phyloP scores from a whole-genome alignment of 495 filamentous ascomycete genomes.

The Cercophora scortea region DNA sequence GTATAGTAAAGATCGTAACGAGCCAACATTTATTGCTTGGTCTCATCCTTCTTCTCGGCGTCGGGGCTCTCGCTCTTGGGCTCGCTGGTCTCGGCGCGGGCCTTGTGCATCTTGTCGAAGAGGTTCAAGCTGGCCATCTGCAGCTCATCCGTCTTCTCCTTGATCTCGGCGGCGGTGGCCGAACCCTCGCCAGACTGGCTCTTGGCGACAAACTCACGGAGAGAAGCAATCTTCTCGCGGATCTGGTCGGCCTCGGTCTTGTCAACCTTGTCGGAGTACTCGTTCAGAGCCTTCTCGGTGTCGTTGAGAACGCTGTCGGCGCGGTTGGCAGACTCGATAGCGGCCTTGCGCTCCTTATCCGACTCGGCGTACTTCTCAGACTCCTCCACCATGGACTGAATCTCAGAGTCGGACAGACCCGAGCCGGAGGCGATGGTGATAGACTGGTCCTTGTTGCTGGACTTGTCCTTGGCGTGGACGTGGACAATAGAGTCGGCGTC shows the following conservation, averaged over 20 bases:
- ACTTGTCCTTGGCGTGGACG: constrained; percentile 98
- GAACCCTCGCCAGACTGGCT: constrained; percentile 86
- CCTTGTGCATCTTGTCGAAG: constrained; percentile 99
- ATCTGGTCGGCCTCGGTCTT: constrained; percentile 90
- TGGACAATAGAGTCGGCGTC: constrained; percentile 98
- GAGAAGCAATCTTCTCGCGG: constrained; percentile 82
- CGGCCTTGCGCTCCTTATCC: constrained; percentile 94
- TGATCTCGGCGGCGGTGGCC: constrained; percentile 81
- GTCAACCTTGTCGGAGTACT: constrained; percentile 91
- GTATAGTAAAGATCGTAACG: constrained; percentile 14
- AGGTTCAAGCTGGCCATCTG: constrained; percentile 92
- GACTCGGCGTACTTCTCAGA: constrained; percentile 91
- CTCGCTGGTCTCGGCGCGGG: constrained; percentile 59
- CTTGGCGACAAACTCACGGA: constrained; percentile 89
- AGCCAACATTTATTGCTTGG: constrained; percentile 33
- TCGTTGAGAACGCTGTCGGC: constrained; percentile 95
- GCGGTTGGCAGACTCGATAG: constrained; percentile 92
- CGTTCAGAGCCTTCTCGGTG: constrained; percentile 96
- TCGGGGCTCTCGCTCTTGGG: constrained; percentile 40
- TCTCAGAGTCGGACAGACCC: constrained; percentile 91
- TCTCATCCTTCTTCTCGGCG: constrained; percentile 75
- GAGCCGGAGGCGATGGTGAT: constrained; percentile 99
- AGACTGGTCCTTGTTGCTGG: constrained; percentile 98
- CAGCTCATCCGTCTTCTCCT: constrained; percentile 96
- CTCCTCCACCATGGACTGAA: constrained; percentile 93